Evolutionary conservation across 345 rosid species (phyloP).

Genomic region (Aegle marmelos): DNA sequence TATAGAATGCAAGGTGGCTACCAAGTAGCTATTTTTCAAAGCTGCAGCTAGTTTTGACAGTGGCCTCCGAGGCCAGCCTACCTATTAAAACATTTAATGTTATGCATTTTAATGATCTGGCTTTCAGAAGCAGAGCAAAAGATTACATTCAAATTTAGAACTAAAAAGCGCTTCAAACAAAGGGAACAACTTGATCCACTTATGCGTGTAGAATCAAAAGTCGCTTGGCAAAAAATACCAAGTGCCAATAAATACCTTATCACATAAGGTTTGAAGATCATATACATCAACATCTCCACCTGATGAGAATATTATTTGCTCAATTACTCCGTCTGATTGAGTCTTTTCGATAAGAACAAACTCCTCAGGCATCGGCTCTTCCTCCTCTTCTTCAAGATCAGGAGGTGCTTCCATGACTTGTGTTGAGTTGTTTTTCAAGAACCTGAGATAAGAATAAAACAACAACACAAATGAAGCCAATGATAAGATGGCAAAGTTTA

Average conservation of each 20-base stretch:
- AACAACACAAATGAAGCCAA: neutral
- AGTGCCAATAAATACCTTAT: slow-evolving; percentile 48
- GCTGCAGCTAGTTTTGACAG: slow-evolving; percentile 80
- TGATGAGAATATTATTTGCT: slow-evolving; percentile 82
- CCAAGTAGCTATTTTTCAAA: slow-evolving; percentile 92
- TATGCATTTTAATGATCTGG: neutral
- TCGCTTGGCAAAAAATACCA: neutral
- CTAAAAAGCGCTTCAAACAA: neutral
- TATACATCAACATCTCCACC: slow-evolving; percentile 88
- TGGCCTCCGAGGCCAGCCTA: slow-evolving; percentile 97
- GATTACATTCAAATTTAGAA: neutral
- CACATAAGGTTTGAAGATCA: slow-evolving; percentile 91
- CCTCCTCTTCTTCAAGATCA: slow-evolving; percentile 58
- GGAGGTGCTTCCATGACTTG: slow-evolving; percentile 72
- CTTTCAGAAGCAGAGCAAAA: neutral
- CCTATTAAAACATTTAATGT: slow-evolving; percentile 38
- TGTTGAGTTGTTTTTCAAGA: slow-evolving; percentile 55
- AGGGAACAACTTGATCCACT: neutral
- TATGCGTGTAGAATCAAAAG: neutral
- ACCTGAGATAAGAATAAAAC: slow-evolving; percentile 28
- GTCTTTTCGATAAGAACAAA: slow-evolving; percentile 70
- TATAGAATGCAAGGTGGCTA: slow-evolving; percentile 79
- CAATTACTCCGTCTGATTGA: slow-evolving; percentile 61
- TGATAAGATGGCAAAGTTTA: neutral
- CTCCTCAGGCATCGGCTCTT: slow-evolving; percentile 64